These are phyloP conservation scores for Rhodomyrtus psidioides DNA, from an alignment of 441 rosid species.

Conservation along the genomic window DNA sequence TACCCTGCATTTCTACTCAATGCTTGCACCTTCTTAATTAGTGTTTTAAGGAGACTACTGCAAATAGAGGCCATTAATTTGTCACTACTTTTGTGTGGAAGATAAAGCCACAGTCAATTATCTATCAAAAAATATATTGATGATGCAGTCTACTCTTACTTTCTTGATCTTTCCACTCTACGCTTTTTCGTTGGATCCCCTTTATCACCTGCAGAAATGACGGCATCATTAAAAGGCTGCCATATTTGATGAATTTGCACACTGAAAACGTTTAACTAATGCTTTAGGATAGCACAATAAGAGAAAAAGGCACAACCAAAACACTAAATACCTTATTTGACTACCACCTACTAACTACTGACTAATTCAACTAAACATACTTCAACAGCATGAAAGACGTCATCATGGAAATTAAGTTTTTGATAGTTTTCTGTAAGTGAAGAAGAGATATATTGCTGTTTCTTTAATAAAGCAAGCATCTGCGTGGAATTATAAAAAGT, in stretches of 20 bases:
- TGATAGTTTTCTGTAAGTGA: background rate
- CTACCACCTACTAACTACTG: background rate
- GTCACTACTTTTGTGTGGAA: background rate
- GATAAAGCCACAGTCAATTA: background rate
- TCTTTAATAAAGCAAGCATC: background rate
- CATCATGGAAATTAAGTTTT: background rate
- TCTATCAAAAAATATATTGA: background rate
- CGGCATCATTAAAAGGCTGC: background rate
- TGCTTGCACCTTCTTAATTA: background rate
- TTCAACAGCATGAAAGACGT: background rate
- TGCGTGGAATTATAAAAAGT: background rate
- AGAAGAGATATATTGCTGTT: background rate
- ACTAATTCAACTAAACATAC: background rate
- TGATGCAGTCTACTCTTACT: slow-evolving; percentile 33
- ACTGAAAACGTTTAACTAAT: background rate
- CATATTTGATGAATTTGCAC: background rate
- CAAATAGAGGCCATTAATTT: background rate
- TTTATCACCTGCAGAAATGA: slow-evolving; percentile 40
- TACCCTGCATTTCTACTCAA: background rate
- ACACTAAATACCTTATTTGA: background rate
- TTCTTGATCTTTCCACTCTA: slow-evolving; percentile 68
- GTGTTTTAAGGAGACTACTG: background rate
- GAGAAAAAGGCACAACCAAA: background rate
- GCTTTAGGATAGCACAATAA: background rate
- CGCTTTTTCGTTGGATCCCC: slow-evolving; percentile 67